Conservation (phyloP, 495 filamentous ascomycete genomes). For the Podospora didyma region DNA sequence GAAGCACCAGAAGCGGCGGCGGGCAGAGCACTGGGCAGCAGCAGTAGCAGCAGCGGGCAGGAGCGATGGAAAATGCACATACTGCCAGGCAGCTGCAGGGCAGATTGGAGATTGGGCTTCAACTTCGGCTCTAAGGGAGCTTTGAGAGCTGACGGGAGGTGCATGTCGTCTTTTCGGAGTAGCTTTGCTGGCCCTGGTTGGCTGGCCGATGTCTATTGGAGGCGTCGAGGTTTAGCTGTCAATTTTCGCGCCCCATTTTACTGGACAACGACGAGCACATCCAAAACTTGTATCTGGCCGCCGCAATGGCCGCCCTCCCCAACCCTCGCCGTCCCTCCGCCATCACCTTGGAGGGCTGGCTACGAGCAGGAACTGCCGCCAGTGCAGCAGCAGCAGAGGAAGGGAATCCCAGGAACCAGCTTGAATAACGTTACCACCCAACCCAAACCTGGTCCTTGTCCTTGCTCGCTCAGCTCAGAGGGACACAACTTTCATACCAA, state of each 20-base stretch:
- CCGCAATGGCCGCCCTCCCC: conserved; percentile 2
- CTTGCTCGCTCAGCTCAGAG: too few species aligned
- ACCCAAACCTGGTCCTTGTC: too few species aligned
- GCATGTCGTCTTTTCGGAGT: conserved; percentile 10
- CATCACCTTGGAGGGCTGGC: conserved; percentile 2
- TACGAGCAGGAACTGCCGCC: conserved; percentile 7
- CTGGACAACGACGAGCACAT: conserved; percentile 19
- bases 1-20: too few species aligned
- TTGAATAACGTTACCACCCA: neutral
- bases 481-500: too few species aligned
- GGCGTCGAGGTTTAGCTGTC: conserved; percentile 17
- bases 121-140: conserved; percentile 1
- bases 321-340: neutral
- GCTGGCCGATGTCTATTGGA: conserved; percentile 10
- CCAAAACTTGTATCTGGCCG: conserved; percentile 17
- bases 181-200: conserved; percentile 18
- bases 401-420: neutral
- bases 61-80: neutral
- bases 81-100: conserved; percentile 14
- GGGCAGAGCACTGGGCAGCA: neutral
- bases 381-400: neutral
- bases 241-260: conserved; percentile 10
- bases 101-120: conserved; percentile 8
- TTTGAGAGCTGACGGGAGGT: neutral
- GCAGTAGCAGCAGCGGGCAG: too few species aligned